Evolutionary conservation across 2,329 filamentous ascomycete species (phyloP), one percentile per base, ranked within the genome.

Genomic region (Aspergillus aculeatus): DNA sequence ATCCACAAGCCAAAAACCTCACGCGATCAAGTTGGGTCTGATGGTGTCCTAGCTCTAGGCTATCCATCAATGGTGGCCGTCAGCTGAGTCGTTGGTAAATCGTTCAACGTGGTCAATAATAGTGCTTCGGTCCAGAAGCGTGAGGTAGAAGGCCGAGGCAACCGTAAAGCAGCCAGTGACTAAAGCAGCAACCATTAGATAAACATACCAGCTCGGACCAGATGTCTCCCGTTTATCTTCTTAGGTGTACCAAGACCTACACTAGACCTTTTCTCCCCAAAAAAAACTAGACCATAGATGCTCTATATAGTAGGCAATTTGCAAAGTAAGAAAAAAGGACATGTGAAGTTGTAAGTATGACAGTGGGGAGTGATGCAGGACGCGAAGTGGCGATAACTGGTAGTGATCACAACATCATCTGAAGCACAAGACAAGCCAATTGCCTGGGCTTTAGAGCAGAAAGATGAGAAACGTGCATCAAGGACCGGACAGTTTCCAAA

Each of bases 291-390:
- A 53, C 57, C 61, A 64, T 65, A 62, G 48, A 64, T 66, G 63
- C 56, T 65, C 61, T 66, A 66, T 66, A 64, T 64, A 63, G 58
- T 53, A 54, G 58, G 55, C 54, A 63, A 29, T 59, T 47, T 65
- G 54, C 55, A 54, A 50, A 55, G 50, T 62, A 29, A 21, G 48
- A 44, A 56, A 38, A 29, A 50, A 50, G 53, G 16, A 58, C 48
- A 53, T 12, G 31, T n/a, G 26, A 54, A 48, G 32, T 23, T 29
- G 23, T n/a, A 55, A 31, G 31, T 12, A 52, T n/a, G 57, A 50
- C 23, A 47, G 49, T 35, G 41, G 35, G 31, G 50, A 50, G 26
- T 41, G 24, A 50, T 38, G 26, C 29, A 23, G 35, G 24, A 41
- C 35, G 41, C 32, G 31, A 55, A 44, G 38, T 41, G 32, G 41